Evolutionary conservation across 2,329 filamentous ascomycete species (phyloP).

Genomic region (Beauveria sp.): DNA sequence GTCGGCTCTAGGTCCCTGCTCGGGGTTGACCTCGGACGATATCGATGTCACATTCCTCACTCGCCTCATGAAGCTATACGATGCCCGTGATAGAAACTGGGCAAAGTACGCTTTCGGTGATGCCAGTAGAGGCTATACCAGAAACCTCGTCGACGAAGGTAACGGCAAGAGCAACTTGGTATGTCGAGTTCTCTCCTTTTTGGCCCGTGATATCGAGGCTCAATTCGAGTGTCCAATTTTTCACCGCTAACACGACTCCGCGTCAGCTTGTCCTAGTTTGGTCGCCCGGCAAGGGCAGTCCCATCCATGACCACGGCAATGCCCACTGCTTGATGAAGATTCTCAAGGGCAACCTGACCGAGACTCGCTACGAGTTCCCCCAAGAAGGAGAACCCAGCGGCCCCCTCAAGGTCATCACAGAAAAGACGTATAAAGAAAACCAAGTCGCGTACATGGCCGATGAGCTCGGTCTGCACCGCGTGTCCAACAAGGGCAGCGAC

Average conservation of each 20-base stretch:
- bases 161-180: constrained; percentile 74
- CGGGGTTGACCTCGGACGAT: constrained; percentile 73
- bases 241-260: constrained; percentile 5
- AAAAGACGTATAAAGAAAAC: constrained; percentile 61
- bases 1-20: constrained; percentile 67
- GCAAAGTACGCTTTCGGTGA: constrained; percentile 67
- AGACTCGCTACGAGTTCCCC: constrained; percentile 76
- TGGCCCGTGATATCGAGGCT: not conserved
- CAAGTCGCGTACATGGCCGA: constrained; percentile 88
- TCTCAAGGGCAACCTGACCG: constrained; percentile 67
- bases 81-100: constrained; percentile 65
- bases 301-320: constrained; percentile 83
- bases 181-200: constrained; percentile 21
- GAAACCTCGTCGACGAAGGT: constrained; percentile 83
- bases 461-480: constrained; percentile 76
- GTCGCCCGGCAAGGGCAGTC: constrained; percentile 74
- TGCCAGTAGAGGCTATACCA: constrained; percentile 63
- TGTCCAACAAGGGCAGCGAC: constrained; percentile 67
- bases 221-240: not conserved
- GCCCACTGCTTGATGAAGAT: constrained; percentile 93
- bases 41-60: constrained; percentile 68
- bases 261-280: constrained; percentile 76
- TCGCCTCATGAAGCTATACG: constrained; percentile 66
- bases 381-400: constrained; percentile 35
- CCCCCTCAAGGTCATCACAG: constrained; percentile 57